Conservation (phyloP, 73 alveolate genomes). For the Tetrahymena thermophila region DNA sequence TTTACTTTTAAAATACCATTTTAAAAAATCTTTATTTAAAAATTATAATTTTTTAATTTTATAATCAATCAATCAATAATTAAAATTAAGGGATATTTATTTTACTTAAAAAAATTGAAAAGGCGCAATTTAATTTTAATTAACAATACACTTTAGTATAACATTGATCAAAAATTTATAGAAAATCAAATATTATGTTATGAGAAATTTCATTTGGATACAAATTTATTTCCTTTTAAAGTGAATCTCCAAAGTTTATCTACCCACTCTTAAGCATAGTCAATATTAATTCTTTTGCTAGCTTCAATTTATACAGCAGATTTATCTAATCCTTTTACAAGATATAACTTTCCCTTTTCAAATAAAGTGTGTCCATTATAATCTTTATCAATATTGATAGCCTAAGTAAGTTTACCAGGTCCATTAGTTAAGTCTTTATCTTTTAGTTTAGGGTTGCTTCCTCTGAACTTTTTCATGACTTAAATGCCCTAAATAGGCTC, state of each 20-base stretch:
- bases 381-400: not conserved
- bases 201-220: not conserved
- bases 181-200: too few relatives aligned
- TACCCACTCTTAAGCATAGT: constrained; percentile 18
- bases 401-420: not conserved
- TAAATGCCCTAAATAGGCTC: constrained; percentile 3
- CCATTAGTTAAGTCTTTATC: not conserved
- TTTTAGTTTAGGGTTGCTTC: not conserved
- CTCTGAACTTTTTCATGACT: not conserved
- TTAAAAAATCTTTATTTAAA: too few relatives aligned
- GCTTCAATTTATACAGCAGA: not conserved
- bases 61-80: too few relatives aligned
- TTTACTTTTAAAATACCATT: too few relatives aligned
- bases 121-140: too few relatives aligned
- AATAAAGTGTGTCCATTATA: not conserved
- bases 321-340: not conserved
- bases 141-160: too few relatives aligned
- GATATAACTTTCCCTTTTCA: not conserved
- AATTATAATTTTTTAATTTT: too few relatives aligned
- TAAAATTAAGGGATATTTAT: too few relatives aligned
- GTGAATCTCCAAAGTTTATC: constrained; percentile 27
- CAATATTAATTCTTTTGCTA: constrained; percentile 3
- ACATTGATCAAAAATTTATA: too few relatives aligned
- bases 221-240: constrained; percentile 15
- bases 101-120: too few relatives aligned